Percentiles rank a stretch among this genome's conserved stretches.
phyloP scores from a whole-genome alignment of 495 filamentous ascomycete species.

The Trichoderma parareesei region DNA sequence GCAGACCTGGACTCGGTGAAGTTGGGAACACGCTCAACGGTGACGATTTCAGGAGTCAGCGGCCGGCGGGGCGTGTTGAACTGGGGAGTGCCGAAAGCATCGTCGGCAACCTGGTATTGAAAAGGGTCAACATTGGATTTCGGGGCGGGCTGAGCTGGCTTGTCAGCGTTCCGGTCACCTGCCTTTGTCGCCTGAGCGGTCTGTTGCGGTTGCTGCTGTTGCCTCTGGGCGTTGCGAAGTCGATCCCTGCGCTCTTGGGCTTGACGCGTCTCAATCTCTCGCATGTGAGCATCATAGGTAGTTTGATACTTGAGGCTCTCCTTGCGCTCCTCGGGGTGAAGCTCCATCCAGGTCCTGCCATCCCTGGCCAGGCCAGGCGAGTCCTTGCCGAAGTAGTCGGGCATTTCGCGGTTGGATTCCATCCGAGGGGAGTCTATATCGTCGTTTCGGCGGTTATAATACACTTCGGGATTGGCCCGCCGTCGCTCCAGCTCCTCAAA shows the following conservation, averaged over 20 bases:
- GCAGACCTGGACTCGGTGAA: conserved; percentile 23
- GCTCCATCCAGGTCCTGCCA: not conserved
- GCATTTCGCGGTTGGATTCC: not conserved
- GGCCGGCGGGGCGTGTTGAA: conserved; percentile 26
- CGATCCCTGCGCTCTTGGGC: not conserved
- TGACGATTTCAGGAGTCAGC: conserved; percentile 33
- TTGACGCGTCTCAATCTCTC: not conserved
- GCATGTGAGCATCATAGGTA: not conserved
- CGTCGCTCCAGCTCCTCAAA: conserved; percentile 2
- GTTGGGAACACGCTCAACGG: conserved; percentile 38
- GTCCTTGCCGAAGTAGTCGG: not conserved
- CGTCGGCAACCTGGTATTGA: conserved; percentile 40
- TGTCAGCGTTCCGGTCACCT: conserved; percentile 18
- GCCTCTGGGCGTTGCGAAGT: not conserved
- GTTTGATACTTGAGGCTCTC: conserved; percentile 5
- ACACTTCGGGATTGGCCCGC: not conserved
- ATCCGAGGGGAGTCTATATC: not conserved
- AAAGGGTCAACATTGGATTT: conserved; percentile 37
- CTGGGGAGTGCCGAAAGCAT: conserved; percentile 37
- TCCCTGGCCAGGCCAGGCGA: not conserved
- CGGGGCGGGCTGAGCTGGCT: conserved; percentile 13
- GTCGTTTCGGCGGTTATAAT: conserved; percentile 5
- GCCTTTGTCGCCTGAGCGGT: conserved; percentile 6
- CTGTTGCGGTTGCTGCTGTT: not conserved
- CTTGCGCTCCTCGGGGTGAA: not conserved